phyloP scores from a whole-genome alignment of 2,329 filamentous ascomycete species.

The Aaosphaeria pasadenensis region DNA sequence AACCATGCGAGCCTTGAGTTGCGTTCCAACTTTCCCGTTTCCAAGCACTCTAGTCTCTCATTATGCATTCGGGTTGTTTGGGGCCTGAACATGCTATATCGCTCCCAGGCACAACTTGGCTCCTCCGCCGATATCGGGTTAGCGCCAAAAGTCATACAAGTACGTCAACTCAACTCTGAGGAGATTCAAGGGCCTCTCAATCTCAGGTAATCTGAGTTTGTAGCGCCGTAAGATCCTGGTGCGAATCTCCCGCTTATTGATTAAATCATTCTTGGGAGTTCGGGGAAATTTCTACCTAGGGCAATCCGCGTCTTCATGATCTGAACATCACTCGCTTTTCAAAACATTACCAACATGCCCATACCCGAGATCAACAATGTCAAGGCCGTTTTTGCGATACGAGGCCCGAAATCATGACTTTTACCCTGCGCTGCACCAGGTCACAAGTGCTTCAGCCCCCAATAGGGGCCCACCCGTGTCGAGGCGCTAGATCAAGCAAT shows the following conservation, averaged over 20 bases:
- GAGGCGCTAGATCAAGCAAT: background rate
- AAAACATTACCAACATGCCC: background rate
- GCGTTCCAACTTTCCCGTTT: too few relatives aligned
- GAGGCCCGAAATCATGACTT: background rate
- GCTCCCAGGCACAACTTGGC: too few relatives aligned
- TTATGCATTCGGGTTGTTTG: too few relatives aligned
- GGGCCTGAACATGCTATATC: too few relatives aligned
- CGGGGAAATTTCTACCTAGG: background rate
- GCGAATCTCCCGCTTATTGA: background rate
- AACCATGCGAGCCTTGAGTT: too few relatives aligned
- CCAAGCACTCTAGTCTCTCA: too few relatives aligned
- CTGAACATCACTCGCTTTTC: background rate
- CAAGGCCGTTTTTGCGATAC: background rate
- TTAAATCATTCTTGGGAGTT: too few relatives aligned
- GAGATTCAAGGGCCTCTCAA: too few relatives aligned
- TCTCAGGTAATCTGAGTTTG: too few relatives aligned
- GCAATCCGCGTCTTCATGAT: background rate
- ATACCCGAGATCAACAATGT: background rate
- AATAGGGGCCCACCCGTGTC: background rate
- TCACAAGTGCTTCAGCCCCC: conserved; percentile 1
- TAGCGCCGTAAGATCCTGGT: background rate
- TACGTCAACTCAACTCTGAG: too few relatives aligned
- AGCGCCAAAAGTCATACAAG: too few relatives aligned
- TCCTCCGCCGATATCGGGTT: too few relatives aligned
- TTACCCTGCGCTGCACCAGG: background rate